These are phyloP conservation scores for Mortierella sp. DNA, from an alignment of 371 early-diverging fungal genomes.

Conservation along the genomic window DNA sequence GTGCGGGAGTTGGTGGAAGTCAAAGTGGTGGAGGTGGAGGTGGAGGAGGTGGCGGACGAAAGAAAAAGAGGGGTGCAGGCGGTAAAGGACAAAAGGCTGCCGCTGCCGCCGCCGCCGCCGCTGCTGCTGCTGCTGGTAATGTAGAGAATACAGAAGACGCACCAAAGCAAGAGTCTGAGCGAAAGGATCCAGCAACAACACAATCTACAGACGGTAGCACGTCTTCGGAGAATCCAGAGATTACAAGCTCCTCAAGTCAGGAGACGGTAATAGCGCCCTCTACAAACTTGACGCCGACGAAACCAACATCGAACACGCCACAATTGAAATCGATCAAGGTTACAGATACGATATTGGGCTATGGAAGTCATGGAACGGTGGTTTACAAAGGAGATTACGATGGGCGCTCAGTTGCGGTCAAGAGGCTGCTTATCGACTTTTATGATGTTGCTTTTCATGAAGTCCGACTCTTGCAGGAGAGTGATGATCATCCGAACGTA, in stretches of 20 bases:
- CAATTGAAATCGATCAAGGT: constrained; percentile 59
- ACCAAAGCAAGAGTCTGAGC: neutral
- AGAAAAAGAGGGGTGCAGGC: constrained; percentile 52
- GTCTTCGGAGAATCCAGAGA: neutral
- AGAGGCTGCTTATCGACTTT: constrained; percentile 93
- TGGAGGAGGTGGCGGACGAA: constrained; percentile 37
- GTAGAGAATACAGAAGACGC: neutral
- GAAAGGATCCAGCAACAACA: neutral
- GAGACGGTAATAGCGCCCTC: constrained; percentile 5
- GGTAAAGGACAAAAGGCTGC: constrained; percentile 42
- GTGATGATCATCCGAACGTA: constrained; percentile 96
- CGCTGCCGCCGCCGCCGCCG: constrained; percentile 22
- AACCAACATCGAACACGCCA: constrained; percentile 29
- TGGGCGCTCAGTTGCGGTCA: constrained; percentile 93
- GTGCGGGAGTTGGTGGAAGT: constrained; percentile 8
- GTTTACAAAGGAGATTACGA: constrained; percentile 95
- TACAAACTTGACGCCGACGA: neutral
- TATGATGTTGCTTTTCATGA: constrained; percentile 96
- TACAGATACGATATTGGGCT: constrained; percentile 74
- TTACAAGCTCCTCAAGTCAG: neutral
- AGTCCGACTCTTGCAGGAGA: constrained; percentile 90
- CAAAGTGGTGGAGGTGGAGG: constrained; percentile 1
- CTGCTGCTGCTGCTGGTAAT: neutral
- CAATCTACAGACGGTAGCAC: constrained; percentile 2
- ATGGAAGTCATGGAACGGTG: constrained; percentile 97